A percentile compares a stretch with the other conserved stretches of the same genome.
These are phyloP conservation scores for Cucurbita argyrosperma DNA, from an alignment of 306 rosid genomes.

Conservation along the genomic window DNA sequence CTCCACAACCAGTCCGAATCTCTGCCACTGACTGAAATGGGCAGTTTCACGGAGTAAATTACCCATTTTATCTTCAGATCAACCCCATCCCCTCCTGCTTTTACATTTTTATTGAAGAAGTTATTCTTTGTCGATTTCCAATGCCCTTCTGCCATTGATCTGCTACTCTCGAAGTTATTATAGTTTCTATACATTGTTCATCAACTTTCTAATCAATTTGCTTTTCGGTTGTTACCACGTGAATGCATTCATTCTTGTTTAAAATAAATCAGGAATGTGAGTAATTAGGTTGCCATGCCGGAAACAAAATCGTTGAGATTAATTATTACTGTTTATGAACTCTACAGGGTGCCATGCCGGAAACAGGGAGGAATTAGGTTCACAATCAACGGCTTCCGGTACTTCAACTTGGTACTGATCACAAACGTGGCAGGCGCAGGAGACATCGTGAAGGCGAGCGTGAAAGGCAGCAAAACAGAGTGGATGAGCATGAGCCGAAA, in stretches of 20 bases:
- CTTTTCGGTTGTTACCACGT: not conserved
- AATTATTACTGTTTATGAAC: not conserved
- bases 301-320: not conserved
- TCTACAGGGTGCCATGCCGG: constrained; percentile 48
- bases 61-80: not conserved
- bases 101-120: not conserved
- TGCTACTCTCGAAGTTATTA: not conserved
- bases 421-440: constrained; percentile 86
- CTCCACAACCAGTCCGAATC: not conserved
- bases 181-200: too few relatives aligned
- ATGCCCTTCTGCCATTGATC: too few relatives aligned
- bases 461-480: constrained; percentile 47
- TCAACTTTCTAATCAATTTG: not conserved
- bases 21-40: not conserved
- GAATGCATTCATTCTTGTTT: not conserved
- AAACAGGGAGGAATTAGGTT: constrained; percentile 66
- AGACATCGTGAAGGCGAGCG: constrained; percentile 38
- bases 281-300: too few relatives aligned
- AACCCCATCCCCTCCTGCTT: not conserved
- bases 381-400: constrained; percentile 58
- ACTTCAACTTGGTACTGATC: constrained; percentile 70
- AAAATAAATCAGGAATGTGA: too few relatives aligned
- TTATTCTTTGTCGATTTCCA: not conserved
- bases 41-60: not conserved
- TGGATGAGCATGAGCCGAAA: constrained; percentile 78